Percentiles rank a stretch among this genome's conserved stretches.
Conservation (phyloP, 73 alveolate genomes). For the Paramecium sonneborni region DNA sequence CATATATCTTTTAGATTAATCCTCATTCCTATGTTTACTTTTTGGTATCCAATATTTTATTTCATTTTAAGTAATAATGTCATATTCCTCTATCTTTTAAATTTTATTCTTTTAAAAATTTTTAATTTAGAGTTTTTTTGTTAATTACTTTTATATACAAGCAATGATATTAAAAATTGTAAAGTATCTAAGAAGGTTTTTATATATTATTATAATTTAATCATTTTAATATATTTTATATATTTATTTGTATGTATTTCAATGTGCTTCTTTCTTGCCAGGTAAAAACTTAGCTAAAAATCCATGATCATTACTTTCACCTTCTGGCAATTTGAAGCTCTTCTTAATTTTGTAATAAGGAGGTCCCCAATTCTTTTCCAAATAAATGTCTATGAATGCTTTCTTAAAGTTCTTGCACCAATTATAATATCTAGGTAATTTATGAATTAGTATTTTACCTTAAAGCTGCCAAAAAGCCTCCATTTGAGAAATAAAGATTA, state of each 20-base stretch:
- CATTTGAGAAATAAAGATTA: constrained; percentile 47
- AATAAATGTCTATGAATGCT: constrained; percentile 38
- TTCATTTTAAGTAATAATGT: too few relatives aligned
- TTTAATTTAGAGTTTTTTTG: too few relatives aligned
- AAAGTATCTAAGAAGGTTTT: too few relatives aligned
- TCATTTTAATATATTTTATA: background rate
- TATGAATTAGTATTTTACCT: background rate
- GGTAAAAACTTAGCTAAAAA: background rate
- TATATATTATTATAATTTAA: background rate
- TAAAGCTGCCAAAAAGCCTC: constrained; percentile 49
- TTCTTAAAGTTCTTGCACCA: constrained; percentile 61
- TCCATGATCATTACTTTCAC: background rate
- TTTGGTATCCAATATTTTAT: too few relatives aligned
- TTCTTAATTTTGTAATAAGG: constrained; percentile 53
- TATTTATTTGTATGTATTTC: background rate
- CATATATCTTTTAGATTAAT: too few relatives aligned
- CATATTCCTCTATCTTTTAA: too few relatives aligned
- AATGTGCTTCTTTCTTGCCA: constrained; percentile 31
- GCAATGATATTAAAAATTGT: background rate
- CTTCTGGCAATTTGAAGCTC: constrained; percentile 38
- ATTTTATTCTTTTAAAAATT: too few relatives aligned
- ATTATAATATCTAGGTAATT: constrained; percentile 28
- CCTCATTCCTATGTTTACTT: too few relatives aligned
- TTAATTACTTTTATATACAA: background rate
- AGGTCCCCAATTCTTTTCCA: constrained; percentile 55